phyloP scores from a whole-genome alignment of 75 land plant species.

The Sequoia sempervirens region DNA sequence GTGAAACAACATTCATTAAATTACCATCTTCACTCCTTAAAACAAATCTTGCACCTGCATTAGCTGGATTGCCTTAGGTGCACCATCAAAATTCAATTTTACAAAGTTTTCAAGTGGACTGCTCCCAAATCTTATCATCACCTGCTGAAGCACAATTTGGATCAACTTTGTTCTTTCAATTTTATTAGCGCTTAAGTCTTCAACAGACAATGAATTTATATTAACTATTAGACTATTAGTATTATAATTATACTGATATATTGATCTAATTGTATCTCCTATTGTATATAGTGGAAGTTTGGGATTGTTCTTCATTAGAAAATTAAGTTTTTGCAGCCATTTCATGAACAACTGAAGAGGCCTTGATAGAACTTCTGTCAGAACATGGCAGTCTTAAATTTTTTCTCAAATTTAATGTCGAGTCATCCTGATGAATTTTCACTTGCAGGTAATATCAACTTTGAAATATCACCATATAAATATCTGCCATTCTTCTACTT shows the following conservation, averaged over 20 bases:
- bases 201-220: too few relatives aligned
- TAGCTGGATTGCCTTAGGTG: too few relatives aligned
- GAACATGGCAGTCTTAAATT: background rate
- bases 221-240: too few relatives aligned
- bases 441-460: background rate
- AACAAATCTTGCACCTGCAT: too few relatives aligned
- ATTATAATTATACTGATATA: background rate
- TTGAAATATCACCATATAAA: background rate
- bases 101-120: too few relatives aligned
- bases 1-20: too few relatives aligned
- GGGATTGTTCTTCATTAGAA: background rate
- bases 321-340: background rate
- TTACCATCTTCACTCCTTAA: too few relatives aligned
- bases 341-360: background rate
- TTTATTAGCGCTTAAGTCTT: too few relatives aligned
- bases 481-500: background rate
- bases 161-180: too few relatives aligned
- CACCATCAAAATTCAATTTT: too few relatives aligned
- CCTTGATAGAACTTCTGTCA: background rate
- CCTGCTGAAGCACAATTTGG: too few relatives aligned
- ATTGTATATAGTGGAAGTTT: background rate
- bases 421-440: background rate
- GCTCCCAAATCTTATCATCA: too few relatives aligned
- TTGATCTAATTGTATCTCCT: background rate
- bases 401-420: background rate